Base-by-base conservation (phyloP, 495 filamentous ascomycete genomes). In the Hypoxylon subgilvum region DNA sequence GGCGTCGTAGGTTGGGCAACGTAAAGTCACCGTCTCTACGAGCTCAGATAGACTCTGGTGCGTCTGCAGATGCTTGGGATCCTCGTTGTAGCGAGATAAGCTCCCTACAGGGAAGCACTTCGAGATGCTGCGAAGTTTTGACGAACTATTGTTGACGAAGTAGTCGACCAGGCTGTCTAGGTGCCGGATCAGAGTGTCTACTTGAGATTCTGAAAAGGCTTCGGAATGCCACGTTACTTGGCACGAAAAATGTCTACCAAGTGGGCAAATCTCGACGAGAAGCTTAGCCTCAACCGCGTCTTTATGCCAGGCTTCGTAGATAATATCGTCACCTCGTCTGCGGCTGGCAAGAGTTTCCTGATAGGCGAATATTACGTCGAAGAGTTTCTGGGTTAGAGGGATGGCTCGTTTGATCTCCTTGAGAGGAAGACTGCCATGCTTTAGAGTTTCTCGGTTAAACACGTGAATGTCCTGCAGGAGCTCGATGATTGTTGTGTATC, bases 281-380 rank as follows among this genome's bases (percentile, higher is more conserved):
- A 94, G 69, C 21, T 83, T 83, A 42, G 89, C 90, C 63, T 93
- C 90, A 23, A 92, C 74, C 43, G 80, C 80, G 58, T 94, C 90
- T 8, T 72, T 74, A 40, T 81, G 80, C 42, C 76, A 77, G 1
- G 84, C 67, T 43, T 85, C 70, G 16, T 44, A 60, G 9, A 91
- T 76, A 6, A 61, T 21, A 8, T 57, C 42, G 14, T 56, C 32
- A 1, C 57, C 51, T 0, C 64, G 58, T 9, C 71, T 65, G 10
- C 72, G 64, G 12, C 67, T 75, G 31, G 78, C 63, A 7, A 86
- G 69, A 1, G 83, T 85, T 66, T 93, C 84, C 53, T 95, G 90
- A 78, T 90, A 95, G 4, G 90, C 84, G 41, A 93, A 77, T 1
- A 92, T 74, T 0, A 84, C 80, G 46, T 92, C 87, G 53, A 90